A percentile compares a stretch with the other conserved stretches of the same genome.
These are phyloP conservation scores for Penicillium hesseltinei DNA, from an alignment of 2,329 filamentous ascomycete species.

Conservation along the genomic window DNA sequence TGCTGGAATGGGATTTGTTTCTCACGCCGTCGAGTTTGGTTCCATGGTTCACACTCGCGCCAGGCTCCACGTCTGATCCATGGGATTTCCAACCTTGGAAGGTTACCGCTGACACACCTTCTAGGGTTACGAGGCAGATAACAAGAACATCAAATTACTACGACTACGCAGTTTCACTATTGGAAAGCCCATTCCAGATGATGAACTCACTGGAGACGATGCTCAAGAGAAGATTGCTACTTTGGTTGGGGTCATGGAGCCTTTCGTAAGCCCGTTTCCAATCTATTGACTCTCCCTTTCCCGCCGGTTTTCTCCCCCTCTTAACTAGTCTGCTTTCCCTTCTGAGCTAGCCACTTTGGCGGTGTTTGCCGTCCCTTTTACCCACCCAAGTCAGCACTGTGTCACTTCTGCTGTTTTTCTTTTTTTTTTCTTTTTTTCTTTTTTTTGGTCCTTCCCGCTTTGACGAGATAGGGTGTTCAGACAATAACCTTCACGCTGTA, in stretches of 20 bases:
- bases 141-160: conserved; percentile 76
- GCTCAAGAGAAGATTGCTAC: conserved; percentile 65
- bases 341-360: conserved; percentile 24
- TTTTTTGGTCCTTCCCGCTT: conserved; percentile 2
- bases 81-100: background rate
- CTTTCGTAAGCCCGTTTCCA: conserved; percentile 66
- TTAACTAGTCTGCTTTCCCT: conserved; percentile 23
- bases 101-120: conserved; percentile 3
- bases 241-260: conserved; percentile 66
- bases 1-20: conserved; percentile 1
- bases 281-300: conserved; percentile 15
- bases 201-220: conserved; percentile 60
- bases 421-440: background rate
- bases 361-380: conserved; percentile 14
- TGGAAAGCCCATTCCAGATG: conserved; percentile 64
- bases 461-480: background rate
- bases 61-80: conserved; percentile 20
- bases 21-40: conserved; percentile 34
- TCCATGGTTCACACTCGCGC: conserved; percentile 39
- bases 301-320: conserved; percentile 21
- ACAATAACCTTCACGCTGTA: background rate
- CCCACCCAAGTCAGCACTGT: conserved; percentile 17
- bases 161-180: conserved; percentile 78
- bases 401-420: background rate
- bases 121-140: conserved; percentile 71